Conservation (phyloP, 306 rosid genomes). For the Begonia peltatifolia region DNA sequence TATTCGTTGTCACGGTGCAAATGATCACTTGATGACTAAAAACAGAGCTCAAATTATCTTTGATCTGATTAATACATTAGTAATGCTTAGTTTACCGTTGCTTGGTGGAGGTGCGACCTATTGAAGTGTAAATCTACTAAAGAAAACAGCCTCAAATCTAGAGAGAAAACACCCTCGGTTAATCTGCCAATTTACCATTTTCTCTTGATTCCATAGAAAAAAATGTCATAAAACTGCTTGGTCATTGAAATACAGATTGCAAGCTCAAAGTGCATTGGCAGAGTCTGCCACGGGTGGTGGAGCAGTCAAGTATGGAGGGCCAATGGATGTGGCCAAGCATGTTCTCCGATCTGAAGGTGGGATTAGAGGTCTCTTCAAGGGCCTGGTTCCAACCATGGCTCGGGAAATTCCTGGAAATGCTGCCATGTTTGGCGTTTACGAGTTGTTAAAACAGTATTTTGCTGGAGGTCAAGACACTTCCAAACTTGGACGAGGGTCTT, state of each 20-base stretch:
- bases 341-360: constrained; percentile 85
- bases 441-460: constrained; percentile 44
- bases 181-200: too few species aligned
- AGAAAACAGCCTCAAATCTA: too few species aligned
- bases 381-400: constrained; percentile 79
- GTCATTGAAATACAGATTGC: constrained; percentile 38
- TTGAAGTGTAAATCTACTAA: too few species aligned
- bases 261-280: constrained; percentile 80
- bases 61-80: too few species aligned
- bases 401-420: constrained; percentile 95
- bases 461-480: constrained; percentile 91
- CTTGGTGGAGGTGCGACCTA: too few species aligned
- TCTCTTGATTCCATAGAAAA: too few species aligned
- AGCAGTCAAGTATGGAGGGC: constrained; percentile 79
- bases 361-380: constrained; percentile 73
- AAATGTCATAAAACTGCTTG: too few species aligned
- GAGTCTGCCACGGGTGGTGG: constrained; percentile 31
- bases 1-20: too few species aligned
- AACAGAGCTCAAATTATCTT: too few species aligned
- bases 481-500: constrained; percentile 60
- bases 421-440: constrained; percentile 72
- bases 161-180: too few species aligned
- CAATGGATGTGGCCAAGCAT: constrained; percentile 77
- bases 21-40: too few species aligned
- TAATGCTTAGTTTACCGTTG: too few species aligned